Evolutionary conservation across 768 basidiomycete species (phyloP).

Genomic region (Trametes punicea): DNA sequence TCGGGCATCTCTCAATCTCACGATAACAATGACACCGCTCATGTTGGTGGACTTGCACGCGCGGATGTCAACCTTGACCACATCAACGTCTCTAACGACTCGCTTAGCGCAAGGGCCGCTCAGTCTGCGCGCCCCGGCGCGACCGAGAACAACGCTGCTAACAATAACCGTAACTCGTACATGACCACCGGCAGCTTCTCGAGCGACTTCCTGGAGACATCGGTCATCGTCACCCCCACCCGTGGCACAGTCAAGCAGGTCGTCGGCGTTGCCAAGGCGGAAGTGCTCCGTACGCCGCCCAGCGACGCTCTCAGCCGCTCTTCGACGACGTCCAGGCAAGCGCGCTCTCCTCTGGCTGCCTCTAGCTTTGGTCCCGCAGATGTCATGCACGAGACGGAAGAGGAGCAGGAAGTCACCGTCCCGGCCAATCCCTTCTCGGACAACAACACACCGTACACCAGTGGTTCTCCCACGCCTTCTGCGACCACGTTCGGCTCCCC

Average conservation of each 20-base stretch:
- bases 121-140: conserved; percentile 53
- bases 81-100: conserved; percentile 56
- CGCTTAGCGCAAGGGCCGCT: conserved; percentile 36
- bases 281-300: conserved; percentile 56
- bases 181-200: conserved; percentile 73
- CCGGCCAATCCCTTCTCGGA: conserved; percentile 63
- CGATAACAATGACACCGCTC: conserved; percentile 36
- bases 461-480: conserved; percentile 30
- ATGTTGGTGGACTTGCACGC: conserved; percentile 55
- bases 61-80: conserved; percentile 61
- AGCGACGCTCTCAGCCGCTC: conserved; percentile 31
- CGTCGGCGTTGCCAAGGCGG: conserved; percentile 73
- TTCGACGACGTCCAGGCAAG: conserved; percentile 35
- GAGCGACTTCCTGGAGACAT: conserved; percentile 78
- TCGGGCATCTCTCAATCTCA: conserved; percentile 10
- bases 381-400: conserved; percentile 47
- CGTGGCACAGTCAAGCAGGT: conserved; percentile 60
- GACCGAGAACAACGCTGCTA: conserved; percentile 45
- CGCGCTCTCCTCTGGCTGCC: conserved; percentile 65
- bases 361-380: conserved; percentile 72
- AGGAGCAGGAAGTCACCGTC: conserved; percentile 28
- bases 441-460: conserved; percentile 39
- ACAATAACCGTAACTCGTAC: conserved; percentile 58
- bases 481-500: conserved; percentile 38
- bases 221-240: conserved; percentile 73